Evolutionary conservation across 345 rosid genomes (phyloP), one percentile per base, ranked within the genome.

Genomic region (Citrus maxima): DNA sequence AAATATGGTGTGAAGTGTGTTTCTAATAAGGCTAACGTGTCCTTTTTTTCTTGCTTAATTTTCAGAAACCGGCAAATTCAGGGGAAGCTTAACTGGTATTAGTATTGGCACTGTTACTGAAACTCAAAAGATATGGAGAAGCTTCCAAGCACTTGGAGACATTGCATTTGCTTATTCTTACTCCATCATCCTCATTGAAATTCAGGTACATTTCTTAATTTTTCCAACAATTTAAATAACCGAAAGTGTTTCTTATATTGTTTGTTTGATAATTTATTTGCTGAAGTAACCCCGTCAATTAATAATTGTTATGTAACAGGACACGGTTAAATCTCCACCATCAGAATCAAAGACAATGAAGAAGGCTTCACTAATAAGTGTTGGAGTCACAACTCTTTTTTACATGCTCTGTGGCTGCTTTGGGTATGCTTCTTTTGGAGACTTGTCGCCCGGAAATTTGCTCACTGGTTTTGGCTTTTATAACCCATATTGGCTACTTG

Each of bases 341-440:
- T 76, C 98, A 61, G 98, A 95, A 84, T 70, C 82, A 49, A 88
- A 85, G 86, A 95, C 98, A 12, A 92, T 95, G 98, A 92, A 84
- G 78, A 95, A 88, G 73, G 99, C 99, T 16, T 83, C 95, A 18
- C 64, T 88, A 6, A 6, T 89, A 34, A 92, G 98, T 72, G 92
- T 92, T 34, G 84, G 38, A 30, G 97, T 93, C 12, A 92, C 99
- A 0, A 95, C 99, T 21, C 22, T 91, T 22, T 95, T 95, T 84
- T 95, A 93, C 91, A 92, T 92, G 97, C 87, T 91, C 21, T 95
- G 98, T 54, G 97, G 99, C 42, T 86, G 90, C 85, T 75, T 95
- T 74, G 99, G 99, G 27, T 95, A 95, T 58, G 98, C 97, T 0
- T 93, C 98, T 2, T 95, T 93, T 3, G 99, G 99, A 14, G 98